phyloP scores from a whole-genome alignment of 2,329 filamentous ascomycete genomes.

The Trichoderma semiorbis region DNA sequence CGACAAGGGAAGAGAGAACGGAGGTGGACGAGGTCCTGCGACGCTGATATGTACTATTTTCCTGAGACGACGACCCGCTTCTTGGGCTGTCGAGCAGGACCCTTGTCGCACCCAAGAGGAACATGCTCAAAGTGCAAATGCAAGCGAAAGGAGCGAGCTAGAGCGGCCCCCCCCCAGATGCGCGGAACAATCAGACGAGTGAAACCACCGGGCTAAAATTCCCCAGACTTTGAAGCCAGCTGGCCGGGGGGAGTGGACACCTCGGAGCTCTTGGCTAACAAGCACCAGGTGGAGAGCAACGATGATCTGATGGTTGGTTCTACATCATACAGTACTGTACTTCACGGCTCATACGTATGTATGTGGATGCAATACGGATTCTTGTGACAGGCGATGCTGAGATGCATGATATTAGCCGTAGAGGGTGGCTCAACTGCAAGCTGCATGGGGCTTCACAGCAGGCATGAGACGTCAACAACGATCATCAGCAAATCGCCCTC shows the following conservation, averaged over 20 bases:
- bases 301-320: background rate
- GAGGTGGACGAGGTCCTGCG: slow-evolving; percentile 1
- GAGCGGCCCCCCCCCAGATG: background rate
- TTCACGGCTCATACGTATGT: background rate
- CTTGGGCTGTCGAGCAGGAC: background rate
- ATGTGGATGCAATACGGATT: background rate
- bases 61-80: background rate
- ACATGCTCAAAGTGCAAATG: background rate
- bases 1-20: background rate
- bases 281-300: background rate
- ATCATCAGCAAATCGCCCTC: background rate
- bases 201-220: slow-evolving; percentile 4
- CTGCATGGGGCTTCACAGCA: background rate
- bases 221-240: slow-evolving; percentile 12
- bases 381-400: background rate
- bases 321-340: background rate
- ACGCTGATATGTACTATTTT: slow-evolving; percentile 12
- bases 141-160: slow-evolving; percentile 8
- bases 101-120: background rate
- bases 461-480: background rate
- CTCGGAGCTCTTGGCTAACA: background rate
- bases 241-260: background rate
- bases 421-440: background rate
- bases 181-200: background rate
- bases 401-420: slow-evolving; percentile 5